Evolutionary conservation across 306 rosid species (phyloP).

Genomic region (Purshia tridentata): DNA sequence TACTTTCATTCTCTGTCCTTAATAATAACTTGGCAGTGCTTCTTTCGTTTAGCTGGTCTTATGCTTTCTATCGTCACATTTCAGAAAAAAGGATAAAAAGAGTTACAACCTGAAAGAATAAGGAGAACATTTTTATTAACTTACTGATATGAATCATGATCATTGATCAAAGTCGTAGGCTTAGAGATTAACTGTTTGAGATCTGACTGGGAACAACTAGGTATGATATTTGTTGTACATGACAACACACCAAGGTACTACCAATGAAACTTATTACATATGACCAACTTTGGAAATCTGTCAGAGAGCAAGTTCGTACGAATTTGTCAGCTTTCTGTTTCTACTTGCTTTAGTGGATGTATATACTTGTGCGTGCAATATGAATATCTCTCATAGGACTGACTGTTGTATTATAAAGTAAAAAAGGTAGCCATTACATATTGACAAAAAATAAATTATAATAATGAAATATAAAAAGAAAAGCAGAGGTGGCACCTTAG

Average conservation of each 20-base stretch:
- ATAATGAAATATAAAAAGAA: not conserved
- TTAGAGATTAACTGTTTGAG: not conserved
- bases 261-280: not conserved
- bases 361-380: not conserved
- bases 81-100: not conserved
- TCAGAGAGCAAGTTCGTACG: not conserved
- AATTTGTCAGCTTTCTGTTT: not conserved
- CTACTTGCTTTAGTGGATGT: not conserved
- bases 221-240: not conserved
- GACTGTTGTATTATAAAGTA: not conserved
- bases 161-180: not conserved
- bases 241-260: not conserved
- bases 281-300: not conserved
- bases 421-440: not conserved
- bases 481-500: slow-evolving; percentile 7
- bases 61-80: slow-evolving; percentile 3
- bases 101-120: not conserved
- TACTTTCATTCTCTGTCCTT: slow-evolving; percentile 20
- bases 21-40: slow-evolving; percentile 10
- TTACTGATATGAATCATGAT: not conserved
- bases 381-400: not conserved
- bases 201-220: not conserved
- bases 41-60: not conserved
- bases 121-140: not conserved
- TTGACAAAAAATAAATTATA: not conserved